Base-by-base conservation (phyloP, 768 basidiomycete species). In the Boletus bicolor region DNA sequence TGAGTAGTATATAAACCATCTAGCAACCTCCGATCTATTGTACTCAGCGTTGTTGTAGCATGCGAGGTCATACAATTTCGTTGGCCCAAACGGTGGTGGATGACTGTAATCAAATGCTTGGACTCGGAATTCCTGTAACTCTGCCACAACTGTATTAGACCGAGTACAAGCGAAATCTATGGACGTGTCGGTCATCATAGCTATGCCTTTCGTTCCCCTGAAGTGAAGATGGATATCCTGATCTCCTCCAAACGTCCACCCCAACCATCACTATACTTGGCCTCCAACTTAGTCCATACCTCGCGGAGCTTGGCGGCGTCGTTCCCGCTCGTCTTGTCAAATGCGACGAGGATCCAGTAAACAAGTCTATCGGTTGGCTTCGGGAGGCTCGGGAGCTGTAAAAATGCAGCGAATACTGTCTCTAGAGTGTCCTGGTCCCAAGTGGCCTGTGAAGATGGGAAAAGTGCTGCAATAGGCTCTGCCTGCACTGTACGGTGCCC, bases 281-380 rank as follows among this genome's bases (percentile, higher is more conserved):
- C 66, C 64, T 86, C 83, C 44, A 93, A 62, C 60, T 70, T 73
- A 39, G 66, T 68, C 82, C 84, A 90, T 42, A 84, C 82, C 12
- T 73, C 64, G 24, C 84, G 80, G 48, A 92, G 63, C 47, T 80
- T 68, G 34, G 63, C 67, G 1, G 68, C 54, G 59, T 91, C 82
- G 37, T 75, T 66, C 8, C 75, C 77, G 50, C 82, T 87, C n/a
- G 83, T 76, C 67, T 75, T 82, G 56, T 77, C 77, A 58, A 85
- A 89, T 0, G 87, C 86, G 17, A 79, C 66, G 58, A 94, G 69
- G 48, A 89, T 77, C 84, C 87, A 90, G 66, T 82, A 86, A 21
- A 90, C 60, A 41, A 77, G 71, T 21, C 77, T 71, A 34, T 72
- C 72, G 15, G 77, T 79, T 2, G 83, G 77, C 21, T 69, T 69